phyloP scores from a whole-genome alignment of 768 basidiomycete genomes.

The Rubroboletus pulcherrimus region DNA sequence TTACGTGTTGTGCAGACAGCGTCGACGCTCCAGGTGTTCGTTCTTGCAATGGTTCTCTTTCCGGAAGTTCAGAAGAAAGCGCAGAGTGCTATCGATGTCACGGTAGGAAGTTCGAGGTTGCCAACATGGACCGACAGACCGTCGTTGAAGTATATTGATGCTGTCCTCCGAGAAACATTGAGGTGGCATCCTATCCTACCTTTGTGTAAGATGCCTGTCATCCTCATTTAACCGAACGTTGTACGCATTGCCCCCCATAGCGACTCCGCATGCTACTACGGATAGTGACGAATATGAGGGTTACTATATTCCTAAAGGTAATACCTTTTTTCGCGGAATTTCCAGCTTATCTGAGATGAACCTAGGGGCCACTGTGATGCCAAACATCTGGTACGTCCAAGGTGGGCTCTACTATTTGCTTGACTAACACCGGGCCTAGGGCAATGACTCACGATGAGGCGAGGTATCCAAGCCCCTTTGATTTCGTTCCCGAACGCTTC shows the following conservation, averaged over 20 bases:
- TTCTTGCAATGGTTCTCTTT: slow-evolving; percentile 34
- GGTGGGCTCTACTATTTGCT: background rate
- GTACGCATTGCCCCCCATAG: background rate
- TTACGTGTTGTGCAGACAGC: slow-evolving; percentile 17
- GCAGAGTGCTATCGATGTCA: slow-evolving; percentile 29
- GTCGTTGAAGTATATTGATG: slow-evolving; percentile 26
- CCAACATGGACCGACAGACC: slow-evolving; percentile 27
- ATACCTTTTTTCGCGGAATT: background rate
- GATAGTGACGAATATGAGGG: slow-evolving; percentile 26
- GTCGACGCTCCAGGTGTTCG: slow-evolving; percentile 27
- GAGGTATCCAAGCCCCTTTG: slow-evolving; percentile 30
- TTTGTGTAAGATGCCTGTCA: slow-evolving; percentile 13
- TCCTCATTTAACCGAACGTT: background rate
- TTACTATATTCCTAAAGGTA: slow-evolving; percentile 28
- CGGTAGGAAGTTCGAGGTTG: slow-evolving; percentile 22
- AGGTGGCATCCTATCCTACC: slow-evolving; percentile 25
- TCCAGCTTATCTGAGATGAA: background rate
- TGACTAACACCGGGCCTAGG: slow-evolving; percentile 14
- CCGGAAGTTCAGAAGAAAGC: slow-evolving; percentile 29
- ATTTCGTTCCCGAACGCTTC: slow-evolving; percentile 33
- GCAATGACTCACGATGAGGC: slow-evolving; percentile 33
- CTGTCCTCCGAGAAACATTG: slow-evolving; percentile 28
- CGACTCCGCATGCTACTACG: slow-evolving; percentile 17
- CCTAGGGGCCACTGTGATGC: slow-evolving; percentile 20
- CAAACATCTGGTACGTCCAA: slow-evolving; percentile 28